Conservation (phyloP, 176 grass and related monocot species). For the Paspalum vaginatum region DNA sequence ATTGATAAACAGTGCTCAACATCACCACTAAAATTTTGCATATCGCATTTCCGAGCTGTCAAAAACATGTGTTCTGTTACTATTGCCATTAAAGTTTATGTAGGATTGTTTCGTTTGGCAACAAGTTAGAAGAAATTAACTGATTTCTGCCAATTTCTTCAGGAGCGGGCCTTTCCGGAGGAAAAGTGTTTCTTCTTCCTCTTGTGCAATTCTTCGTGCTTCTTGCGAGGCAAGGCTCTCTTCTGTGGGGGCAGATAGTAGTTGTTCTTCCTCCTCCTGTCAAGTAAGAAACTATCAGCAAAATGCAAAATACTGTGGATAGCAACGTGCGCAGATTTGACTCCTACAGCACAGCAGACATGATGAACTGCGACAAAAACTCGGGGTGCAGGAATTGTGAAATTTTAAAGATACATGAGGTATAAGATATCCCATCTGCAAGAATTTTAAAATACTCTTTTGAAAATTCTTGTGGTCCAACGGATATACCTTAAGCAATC, state of each 20-base stretch:
- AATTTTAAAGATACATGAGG: not conserved
- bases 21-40: constrained; percentile 68
- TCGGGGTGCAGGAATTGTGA: not conserved
- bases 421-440: not conserved
- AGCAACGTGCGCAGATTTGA: not conserved
- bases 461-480: not conserved
- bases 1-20: constrained; percentile 87
- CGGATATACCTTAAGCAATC: not conserved
- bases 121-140: constrained; percentile 56
- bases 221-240: constrained; percentile 78
- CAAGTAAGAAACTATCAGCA: not conserved
- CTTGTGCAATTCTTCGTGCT: constrained; percentile 75
- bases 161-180: constrained; percentile 79
- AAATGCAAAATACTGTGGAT: constrained; percentile 10
- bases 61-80: constrained; percentile 37
- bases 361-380: not conserved
- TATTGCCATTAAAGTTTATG: constrained; percentile 17
- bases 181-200: constrained; percentile 94
- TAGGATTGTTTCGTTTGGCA: constrained; percentile 26
- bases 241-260: constrained; percentile 81
- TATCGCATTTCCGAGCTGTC: constrained; percentile 72
- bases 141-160: constrained; percentile 74
- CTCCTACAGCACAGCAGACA: not conserved
- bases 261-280: constrained; percentile 97
- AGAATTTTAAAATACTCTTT: not conserved